phyloP scores from a whole-genome alignment of 208 protist species.

The Wallacemonas sp. region DNA sequence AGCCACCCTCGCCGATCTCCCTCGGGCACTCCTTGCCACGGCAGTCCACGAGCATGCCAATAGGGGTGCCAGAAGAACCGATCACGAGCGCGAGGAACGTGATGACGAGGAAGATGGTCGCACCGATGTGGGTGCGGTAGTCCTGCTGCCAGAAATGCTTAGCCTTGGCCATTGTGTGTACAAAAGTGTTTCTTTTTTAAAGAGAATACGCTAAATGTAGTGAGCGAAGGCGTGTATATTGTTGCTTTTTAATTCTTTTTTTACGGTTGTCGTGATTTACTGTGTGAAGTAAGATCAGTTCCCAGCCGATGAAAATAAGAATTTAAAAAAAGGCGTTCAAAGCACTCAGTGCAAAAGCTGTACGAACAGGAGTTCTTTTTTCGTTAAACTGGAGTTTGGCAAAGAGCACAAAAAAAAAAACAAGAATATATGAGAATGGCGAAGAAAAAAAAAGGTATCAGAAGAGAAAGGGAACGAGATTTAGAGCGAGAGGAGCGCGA shows the following conservation, averaged over 20 bases:
- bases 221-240: neutral
- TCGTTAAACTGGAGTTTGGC: neutral
- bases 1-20: slow-evolving; percentile 16
- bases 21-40: neutral
- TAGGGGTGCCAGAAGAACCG: slow-evolving; percentile 41
- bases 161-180: slow-evolving; percentile 35
- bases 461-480: too few species aligned
- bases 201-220: neutral
- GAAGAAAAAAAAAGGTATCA: neutral
- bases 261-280: slow-evolving; percentile 4
- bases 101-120: slow-evolving; percentile 38
- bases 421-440: neutral
- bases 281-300: slow-evolving; percentile 12
- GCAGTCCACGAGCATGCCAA: slow-evolving; percentile 41
- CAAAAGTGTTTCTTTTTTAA: neutral
- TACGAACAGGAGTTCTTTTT: slow-evolving; percentile 9
- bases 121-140: slow-evolving; percentile 54
- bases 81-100: slow-evolving; percentile 49
- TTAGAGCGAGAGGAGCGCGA: too few species aligned
- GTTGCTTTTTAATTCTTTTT: slow-evolving; percentile 3
- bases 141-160: slow-evolving; percentile 52
- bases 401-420: neutral
- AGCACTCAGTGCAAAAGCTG: neutral
- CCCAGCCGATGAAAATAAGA: slow-evolving; percentile 2
- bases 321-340: slow-evolving; percentile 1